Evolutionary conservation across 139 green algal species (phyloP).

Genomic region (Volvox africanus): DNA sequence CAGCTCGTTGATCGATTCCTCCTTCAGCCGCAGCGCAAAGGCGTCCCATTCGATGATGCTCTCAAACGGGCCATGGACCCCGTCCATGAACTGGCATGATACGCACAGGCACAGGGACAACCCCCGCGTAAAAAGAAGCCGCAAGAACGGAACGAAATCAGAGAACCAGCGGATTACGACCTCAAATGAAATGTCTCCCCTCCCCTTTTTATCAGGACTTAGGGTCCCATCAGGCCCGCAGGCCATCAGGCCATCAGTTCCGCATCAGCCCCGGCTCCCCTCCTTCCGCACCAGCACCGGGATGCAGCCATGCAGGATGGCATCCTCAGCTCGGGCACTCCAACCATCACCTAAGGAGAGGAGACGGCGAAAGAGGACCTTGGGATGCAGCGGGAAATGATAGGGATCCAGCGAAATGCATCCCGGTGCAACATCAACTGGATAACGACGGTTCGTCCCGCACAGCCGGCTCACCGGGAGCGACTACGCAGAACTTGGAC

Average conservation of each 20-base stretch:
- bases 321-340: constrained; percentile 64
- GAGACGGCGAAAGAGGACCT: neutral
- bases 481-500: constrained; percentile 67
- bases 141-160: neutral
- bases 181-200: neutral
- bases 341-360: constrained; percentile 52
- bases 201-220: too few species aligned
- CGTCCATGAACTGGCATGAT: constrained; percentile 35
- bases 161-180: neutral
- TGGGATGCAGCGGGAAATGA: neutral
- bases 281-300: constrained; percentile 54
- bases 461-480: constrained; percentile 18
- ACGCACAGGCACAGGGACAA: neutral
- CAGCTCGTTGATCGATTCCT: constrained; percentile 45
- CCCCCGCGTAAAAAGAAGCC: too few species aligned
- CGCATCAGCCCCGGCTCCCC: neutral
- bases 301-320: constrained; percentile 79
- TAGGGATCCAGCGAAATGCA: neutral
- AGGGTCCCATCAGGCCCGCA: too few species aligned
- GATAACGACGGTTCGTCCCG: too few species aligned
- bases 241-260: too few species aligned
- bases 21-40: constrained; percentile 17
- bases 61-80: constrained; percentile 32
- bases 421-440: too few species aligned
- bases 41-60: constrained; percentile 45